phyloP scores from a whole-genome alignment of 2,329 filamentous ascomycete species.

The Cordyceps cicadae region DNA sequence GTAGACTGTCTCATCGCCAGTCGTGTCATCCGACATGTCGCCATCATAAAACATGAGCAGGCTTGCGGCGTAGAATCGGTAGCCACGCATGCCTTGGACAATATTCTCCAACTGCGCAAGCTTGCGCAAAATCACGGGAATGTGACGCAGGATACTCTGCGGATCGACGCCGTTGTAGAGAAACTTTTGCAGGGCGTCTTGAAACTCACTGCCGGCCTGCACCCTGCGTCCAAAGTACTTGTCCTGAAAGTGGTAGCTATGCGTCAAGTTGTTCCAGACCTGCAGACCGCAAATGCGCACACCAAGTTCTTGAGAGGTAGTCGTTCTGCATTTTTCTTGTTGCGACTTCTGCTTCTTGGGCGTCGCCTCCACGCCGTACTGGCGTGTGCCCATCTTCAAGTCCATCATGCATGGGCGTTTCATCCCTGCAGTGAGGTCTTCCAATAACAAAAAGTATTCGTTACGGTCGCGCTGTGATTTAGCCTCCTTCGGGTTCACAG shows the following conservation, averaged over 20 bases:
- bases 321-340: slow-evolving; percentile 82
- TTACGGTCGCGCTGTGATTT: slow-evolving; percentile 61
- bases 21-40: slow-evolving; percentile 46
- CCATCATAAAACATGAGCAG: slow-evolving; percentile 94
- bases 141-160: slow-evolving; percentile 72
- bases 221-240: slow-evolving; percentile 92
- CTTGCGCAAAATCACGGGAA: slow-evolving; percentile 79
- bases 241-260: slow-evolving; percentile 90
- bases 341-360: slow-evolving; percentile 92
- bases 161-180: slow-evolving; percentile 83
- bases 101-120: slow-evolving; percentile 76
- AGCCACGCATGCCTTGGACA: slow-evolving; percentile 69
- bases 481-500: slow-evolving; percentile 70
- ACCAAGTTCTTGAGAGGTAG: slow-evolving; percentile 83
- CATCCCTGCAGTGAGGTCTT: slow-evolving; percentile 95
- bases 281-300: slow-evolving; percentile 94
- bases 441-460: slow-evolving; percentile 85
- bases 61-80: slow-evolving; percentile 92
- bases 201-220: slow-evolving; percentile 81
- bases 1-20: slow-evolving; percentile 41
- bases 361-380: slow-evolving; percentile 87
- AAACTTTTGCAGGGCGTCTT: slow-evolving; percentile 78
- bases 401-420: slow-evolving; percentile 93
- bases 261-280: slow-evolving; percentile 79
- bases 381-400: slow-evolving; percentile 95